A percentile compares a stretch with the other conserved stretches of the same genome.
phyloP scores from a whole-genome alignment of 2,329 filamentous ascomycete genomes.

The Aspergillus sp. region DNA sequence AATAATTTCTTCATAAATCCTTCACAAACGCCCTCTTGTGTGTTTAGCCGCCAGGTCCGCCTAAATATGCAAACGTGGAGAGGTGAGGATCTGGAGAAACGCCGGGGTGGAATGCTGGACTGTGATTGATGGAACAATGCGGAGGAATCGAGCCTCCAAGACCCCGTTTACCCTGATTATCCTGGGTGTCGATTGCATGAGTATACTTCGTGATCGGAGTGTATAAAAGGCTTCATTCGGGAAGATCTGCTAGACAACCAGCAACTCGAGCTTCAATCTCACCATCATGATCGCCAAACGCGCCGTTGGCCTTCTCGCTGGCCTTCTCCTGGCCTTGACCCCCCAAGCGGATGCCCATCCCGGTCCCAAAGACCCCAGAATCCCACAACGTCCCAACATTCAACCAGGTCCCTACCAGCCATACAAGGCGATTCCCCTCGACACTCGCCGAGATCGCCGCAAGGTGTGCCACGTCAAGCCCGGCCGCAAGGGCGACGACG shows the following conservation, averaged over 20 bases:
- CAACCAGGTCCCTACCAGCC: not conserved
- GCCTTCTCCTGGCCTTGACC: not conserved
- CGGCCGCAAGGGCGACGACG: not conserved
- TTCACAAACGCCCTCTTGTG: not conserved
- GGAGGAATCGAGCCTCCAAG: not conserved
- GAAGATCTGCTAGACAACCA: not conserved
- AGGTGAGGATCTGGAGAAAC: not conserved
- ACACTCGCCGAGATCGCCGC: not conserved
- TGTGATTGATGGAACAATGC: conserved; percentile 1
- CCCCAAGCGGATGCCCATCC: not conserved
- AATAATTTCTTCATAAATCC: not conserved
- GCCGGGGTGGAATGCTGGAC: too few species aligned
- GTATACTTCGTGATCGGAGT: not conserved
- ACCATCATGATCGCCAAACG: not conserved
- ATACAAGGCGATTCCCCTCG: conserved; percentile 6
- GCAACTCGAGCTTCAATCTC: not conserved
- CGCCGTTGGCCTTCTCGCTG: not conserved
- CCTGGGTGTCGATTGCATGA: not conserved
- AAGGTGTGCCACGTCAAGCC: conserved; percentile 9
- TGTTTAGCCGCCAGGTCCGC: not conserved
- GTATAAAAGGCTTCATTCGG: not conserved
- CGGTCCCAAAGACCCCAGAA: not conserved
- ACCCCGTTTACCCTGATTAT: conserved; percentile 1
- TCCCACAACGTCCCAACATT: not conserved
- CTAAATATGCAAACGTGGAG: not conserved